These are phyloP conservation scores for Russula dissimulans DNA, from an alignment of 768 basidiomycete genomes.

Conservation along the genomic window DNA sequence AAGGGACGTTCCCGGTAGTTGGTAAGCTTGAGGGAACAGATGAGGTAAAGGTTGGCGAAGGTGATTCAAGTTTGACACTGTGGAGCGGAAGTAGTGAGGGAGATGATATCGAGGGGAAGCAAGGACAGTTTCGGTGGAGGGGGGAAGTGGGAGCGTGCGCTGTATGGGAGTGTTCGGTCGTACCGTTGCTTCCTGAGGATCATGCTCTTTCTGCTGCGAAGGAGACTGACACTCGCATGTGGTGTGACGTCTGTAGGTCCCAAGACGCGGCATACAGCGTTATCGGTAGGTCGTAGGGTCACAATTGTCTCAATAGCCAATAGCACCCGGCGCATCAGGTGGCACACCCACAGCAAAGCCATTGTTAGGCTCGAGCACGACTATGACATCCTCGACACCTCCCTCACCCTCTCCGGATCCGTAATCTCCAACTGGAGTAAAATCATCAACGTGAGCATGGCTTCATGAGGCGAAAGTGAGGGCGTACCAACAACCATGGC, in stretches of 20 bases:
- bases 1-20: too few species aligned
- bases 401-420: too few species aligned
- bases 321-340: conserved; percentile 80
- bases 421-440: too few species aligned
- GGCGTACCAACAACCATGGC: too few species aligned
- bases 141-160: conserved; percentile 16
- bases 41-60: conserved; percentile 77
- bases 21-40: too few species aligned
- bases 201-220: conserved; percentile 24
- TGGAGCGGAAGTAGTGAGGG: conserved; percentile 28
- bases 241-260: conserved; percentile 43
- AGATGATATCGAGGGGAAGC: conserved; percentile 25
- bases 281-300: conserved; percentile 18
- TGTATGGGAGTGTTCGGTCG: conserved; percentile 16
- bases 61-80: too few species aligned
- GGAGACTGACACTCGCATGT: conserved; percentile 47
- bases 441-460: too few species aligned
- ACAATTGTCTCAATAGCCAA: conserved; percentile 42
- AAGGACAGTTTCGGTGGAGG: conserved; percentile 8
- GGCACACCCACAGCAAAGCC: conserved; percentile 88
- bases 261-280: conserved; percentile 22
- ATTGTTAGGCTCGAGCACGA: conserved; percentile 68
- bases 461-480: too few species aligned
- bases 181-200: conserved; percentile 15
- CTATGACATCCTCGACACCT: conserved; percentile 70